Conservation (phyloP, 2,329 filamentous ascomycete species). For the Alternaria ethzedia region DNA sequence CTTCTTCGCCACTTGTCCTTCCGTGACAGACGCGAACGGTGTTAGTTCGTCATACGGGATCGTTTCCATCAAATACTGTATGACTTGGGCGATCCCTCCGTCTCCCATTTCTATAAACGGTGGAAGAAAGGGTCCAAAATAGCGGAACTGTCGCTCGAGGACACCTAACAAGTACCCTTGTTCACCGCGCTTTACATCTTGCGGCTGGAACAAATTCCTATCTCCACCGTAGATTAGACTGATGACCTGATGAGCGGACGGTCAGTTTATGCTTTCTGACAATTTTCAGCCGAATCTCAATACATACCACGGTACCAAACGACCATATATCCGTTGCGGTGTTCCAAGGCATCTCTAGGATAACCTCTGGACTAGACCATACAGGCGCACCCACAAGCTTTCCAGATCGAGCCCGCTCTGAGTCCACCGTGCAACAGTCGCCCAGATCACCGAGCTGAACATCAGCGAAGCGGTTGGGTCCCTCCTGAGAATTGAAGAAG, state of each 20-base stretch:
- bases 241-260: slow-evolving; percentile 26
- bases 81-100: not conserved
- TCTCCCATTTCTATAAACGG: not conserved
- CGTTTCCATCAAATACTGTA: not conserved
- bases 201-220: slow-evolving; percentile 35
- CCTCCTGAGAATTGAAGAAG: slow-evolving; percentile 42
- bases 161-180: slow-evolving; percentile 32
- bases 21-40: not conserved
- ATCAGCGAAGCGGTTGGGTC: slow-evolving; percentile 40
- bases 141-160: slow-evolving; percentile 26
- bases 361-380: slow-evolving; percentile 48
- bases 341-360: slow-evolving; percentile 39
- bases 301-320: slow-evolving; percentile 46
- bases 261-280: not conserved
- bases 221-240: slow-evolving; percentile 35
- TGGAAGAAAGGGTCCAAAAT: slow-evolving; percentile 30
- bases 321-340: slow-evolving; percentile 52
- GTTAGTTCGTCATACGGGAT: not conserved
- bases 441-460: slow-evolving; percentile 46
- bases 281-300: slow-evolving; percentile 1
- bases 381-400: slow-evolving; percentile 45
- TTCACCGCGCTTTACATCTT: slow-evolving; percentile 25
- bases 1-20: not conserved
- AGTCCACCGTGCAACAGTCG: slow-evolving; percentile 31
- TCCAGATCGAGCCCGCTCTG: slow-evolving; percentile 27